Percentiles rank a stretch among this genome's conserved stretches.
These are phyloP conservation scores for Grifola frondosa DNA, from an alignment of 1,284 basidiomycete species.

Conservation along the genomic window DNA sequence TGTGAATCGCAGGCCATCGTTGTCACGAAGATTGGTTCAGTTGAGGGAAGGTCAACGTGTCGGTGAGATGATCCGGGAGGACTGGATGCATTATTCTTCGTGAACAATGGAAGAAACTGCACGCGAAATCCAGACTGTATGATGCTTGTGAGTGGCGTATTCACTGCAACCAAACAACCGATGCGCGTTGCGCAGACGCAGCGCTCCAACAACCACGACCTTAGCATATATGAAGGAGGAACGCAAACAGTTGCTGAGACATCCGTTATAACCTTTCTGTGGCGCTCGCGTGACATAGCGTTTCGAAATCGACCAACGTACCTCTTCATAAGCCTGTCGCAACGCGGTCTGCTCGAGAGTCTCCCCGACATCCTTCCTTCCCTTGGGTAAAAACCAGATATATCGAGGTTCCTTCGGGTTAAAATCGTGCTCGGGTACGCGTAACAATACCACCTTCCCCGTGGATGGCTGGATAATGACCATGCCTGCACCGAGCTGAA, in stretches of 20 bases:
- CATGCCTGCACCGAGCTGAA: slow-evolving; percentile 59
- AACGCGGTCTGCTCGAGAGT: slow-evolving; percentile 54
- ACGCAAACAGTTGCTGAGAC: not conserved
- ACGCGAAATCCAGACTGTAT: slow-evolving; percentile 54
- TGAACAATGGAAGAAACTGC: slow-evolving; percentile 47
- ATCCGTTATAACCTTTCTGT: no score
- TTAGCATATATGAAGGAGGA: not conserved
- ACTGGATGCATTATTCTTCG: slow-evolving; percentile 38
- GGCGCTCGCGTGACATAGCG: no score
- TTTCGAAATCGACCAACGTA: slow-evolving; percentile 27
- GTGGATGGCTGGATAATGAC: slow-evolving; percentile 53
- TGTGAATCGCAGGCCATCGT: slow-evolving; percentile 28
- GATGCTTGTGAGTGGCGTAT: no score
- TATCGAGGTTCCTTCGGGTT: not conserved
- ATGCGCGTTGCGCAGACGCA: not conserved
- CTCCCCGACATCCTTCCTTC: slow-evolving; percentile 64
- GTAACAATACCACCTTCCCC: slow-evolving; percentile 41
- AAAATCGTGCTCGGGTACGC: slow-evolving; percentile 35
- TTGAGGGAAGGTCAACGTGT: slow-evolving; percentile 26
- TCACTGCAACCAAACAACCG: no score
- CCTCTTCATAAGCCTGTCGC: slow-evolving; percentile 67
- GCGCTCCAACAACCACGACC: not conserved
- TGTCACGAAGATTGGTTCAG: slow-evolving; percentile 49
- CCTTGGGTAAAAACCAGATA: slow-evolving; percentile 57
- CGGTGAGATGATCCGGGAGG: slow-evolving; percentile 28